Evolutionary conservation across 768 basidiomycete species (phyloP).

Genomic region (Pulveroboletus sp.): DNA sequence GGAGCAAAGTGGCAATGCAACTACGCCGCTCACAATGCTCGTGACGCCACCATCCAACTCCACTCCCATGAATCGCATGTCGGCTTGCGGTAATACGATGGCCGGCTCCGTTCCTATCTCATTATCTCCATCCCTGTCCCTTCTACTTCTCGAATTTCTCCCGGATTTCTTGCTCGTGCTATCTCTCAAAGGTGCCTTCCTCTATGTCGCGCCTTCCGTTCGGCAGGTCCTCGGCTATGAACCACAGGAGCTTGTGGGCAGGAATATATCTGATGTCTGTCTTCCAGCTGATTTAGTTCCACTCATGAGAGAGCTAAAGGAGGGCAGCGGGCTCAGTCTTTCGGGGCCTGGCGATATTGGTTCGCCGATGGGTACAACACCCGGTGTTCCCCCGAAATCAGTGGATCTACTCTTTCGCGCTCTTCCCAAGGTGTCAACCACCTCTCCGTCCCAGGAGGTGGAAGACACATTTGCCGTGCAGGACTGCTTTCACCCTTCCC

Average conservation of each 20-base stretch:
- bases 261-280: slow-evolving; percentile 73
- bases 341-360: slow-evolving; percentile 17
- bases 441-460: background rate
- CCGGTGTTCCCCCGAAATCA: slow-evolving; percentile 39
- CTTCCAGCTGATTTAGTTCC: slow-evolving; percentile 90
- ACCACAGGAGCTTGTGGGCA: slow-evolving; percentile 78
- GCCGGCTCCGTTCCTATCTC: slow-evolving; percentile 42
- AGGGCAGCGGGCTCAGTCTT: slow-evolving; percentile 32
- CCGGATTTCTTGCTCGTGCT: slow-evolving; percentile 89
- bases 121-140: slow-evolving; percentile 32
- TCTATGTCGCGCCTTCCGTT: slow-evolving; percentile 87
- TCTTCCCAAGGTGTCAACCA: slow-evolving; percentile 46
- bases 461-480: slow-evolving; percentile 1
- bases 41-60: slow-evolving; percentile 12
- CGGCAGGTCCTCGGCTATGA: slow-evolving; percentile 79
- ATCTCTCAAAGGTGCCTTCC: slow-evolving; percentile 86
- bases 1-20: slow-evolving; percentile 9
- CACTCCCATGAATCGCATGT: slow-evolving; percentile 16
- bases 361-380: slow-evolving; percentile 6
- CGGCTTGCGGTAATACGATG: slow-evolving; percentile 14
- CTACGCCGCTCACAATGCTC: slow-evolving; percentile 20
- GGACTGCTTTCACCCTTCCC: background rate
- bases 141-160: slow-evolving; percentile 53
- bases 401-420: slow-evolving; percentile 89
- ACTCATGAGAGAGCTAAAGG: slow-evolving; percentile 88